Conservation (phyloP, 2,329 filamentous ascomycete species). For the Fusarium sp. region DNA sequence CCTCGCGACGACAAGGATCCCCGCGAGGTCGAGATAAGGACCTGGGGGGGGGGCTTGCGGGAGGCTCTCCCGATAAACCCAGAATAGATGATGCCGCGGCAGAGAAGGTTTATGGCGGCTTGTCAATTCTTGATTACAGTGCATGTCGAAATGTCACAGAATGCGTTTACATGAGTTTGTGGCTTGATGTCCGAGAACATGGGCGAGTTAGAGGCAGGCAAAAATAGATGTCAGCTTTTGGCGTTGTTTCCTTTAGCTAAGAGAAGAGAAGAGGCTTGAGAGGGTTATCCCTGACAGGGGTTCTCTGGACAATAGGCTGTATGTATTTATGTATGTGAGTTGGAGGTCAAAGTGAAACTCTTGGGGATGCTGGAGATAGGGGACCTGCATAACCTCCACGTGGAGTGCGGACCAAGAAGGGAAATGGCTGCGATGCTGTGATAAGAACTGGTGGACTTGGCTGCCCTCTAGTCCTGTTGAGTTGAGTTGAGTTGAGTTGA, state of each 20-base stretch:
- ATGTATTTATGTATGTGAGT: neutral
- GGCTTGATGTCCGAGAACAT: constrained; percentile 18
- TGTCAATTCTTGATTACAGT: neutral
- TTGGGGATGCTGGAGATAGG: constrained; percentile 28
- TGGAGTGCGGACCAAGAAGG: constrained; percentile 25
- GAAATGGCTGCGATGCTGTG: constrained; percentile 20
- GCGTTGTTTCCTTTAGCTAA: neutral
- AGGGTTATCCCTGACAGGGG: constrained; percentile 11
- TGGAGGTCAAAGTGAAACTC: constrained; percentile 22
- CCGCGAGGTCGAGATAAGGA: constrained; percentile 7
- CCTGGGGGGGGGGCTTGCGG: neutral
- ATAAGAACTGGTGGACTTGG: constrained; percentile 1
- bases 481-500: neutral
- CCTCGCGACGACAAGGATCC: neutral
- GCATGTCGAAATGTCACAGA: neutral
- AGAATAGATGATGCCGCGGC: constrained; percentile 5
- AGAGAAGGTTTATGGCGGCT: neutral
- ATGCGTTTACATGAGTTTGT: neutral
- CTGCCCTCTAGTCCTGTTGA: neutral
- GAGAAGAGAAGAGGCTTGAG: neutral
- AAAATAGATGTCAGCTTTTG: neutral
- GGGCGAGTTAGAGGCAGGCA: neutral
- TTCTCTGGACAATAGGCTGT: neutral
- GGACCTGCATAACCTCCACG: constrained; percentile 41
- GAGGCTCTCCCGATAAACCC: constrained; percentile 5